Evolutionary conservation across 2,329 filamentous ascomycete genomes (phyloP).

Genomic region (Diaporthe sp.): DNA sequence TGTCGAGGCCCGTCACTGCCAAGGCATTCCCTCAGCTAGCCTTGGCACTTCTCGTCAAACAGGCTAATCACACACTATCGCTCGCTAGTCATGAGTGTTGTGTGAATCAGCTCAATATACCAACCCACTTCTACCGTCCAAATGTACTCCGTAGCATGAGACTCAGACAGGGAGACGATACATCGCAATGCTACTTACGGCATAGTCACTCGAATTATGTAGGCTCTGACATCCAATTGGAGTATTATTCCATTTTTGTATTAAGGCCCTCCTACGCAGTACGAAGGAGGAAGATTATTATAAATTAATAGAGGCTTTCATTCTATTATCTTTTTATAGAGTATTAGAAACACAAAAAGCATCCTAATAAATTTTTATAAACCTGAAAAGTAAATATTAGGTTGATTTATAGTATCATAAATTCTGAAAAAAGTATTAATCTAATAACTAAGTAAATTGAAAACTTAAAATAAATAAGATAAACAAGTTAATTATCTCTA

Average conservation of each 20-base stretch:
- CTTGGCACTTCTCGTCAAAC: not conserved
- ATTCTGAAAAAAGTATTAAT: too few relatives aligned
- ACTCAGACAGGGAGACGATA: not conserved
- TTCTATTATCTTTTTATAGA: too few relatives aligned
- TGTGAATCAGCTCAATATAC: not conserved
- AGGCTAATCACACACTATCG: not conserved
- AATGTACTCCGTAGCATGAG: not conserved
- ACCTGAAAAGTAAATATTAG: too few relatives aligned
- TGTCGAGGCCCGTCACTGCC: not conserved
- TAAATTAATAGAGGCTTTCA: not conserved
- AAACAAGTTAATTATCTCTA: not conserved
- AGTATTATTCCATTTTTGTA: not conserved
- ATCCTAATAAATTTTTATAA: too few relatives aligned
- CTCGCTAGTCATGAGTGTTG: conserved; percentile 4
- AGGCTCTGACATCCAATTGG: not conserved
- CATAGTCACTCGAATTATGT: not conserved
- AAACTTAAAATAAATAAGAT: not conserved
- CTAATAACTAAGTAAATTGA: not conserved
- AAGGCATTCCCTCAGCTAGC: not conserved
- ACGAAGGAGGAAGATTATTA: not conserved
- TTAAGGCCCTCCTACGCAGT: not conserved
- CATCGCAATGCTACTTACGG: not conserved
- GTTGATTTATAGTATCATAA: too few relatives aligned
- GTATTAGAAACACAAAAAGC: too few relatives aligned
- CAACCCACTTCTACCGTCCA: not conserved